A percentile compares a stretch with the other conserved stretches of the same genome.
phyloP scores from a whole-genome alignment of 139 green algal genomes.

The Haematococcus sp. region DNA sequence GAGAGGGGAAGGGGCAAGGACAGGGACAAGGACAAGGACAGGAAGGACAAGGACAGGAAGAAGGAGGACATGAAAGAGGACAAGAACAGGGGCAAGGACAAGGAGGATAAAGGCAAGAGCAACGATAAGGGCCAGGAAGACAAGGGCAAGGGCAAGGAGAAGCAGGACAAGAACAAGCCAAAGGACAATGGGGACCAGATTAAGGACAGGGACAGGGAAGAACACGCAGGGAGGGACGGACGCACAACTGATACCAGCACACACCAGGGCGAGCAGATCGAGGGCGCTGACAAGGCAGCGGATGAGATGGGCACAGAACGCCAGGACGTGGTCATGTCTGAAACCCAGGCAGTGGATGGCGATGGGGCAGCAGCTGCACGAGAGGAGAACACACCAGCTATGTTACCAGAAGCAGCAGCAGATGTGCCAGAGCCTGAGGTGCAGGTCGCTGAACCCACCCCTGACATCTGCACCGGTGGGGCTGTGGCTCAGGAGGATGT shows the following conservation, averaged over 20 bases:
- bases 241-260: neutral
- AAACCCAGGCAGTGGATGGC: too few relatives aligned
- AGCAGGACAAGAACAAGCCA: neutral
- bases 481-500: too few relatives aligned
- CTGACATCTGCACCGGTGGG: too few relatives aligned
- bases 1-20: neutral
- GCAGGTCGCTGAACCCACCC: too few relatives aligned
- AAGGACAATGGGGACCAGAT: slow-evolving; percentile 2
- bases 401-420: too few relatives aligned
- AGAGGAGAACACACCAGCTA: too few relatives aligned
- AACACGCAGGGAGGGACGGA: neutral
- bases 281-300: neutral
- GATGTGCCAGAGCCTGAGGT: too few relatives aligned
- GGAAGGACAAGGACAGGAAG: neutral
- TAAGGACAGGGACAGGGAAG: neutral
- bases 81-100: slow-evolving; percentile 7
- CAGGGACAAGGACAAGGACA: neutral
- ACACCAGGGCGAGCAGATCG: neutral
- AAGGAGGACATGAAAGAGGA: neutral
- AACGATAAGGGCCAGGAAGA: slow-evolving; percentile 7
- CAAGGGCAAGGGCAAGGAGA: slow-evolving; percentile 3
- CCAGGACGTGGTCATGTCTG: too few relatives aligned
- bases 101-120: neutral
- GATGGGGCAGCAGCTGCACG: too few relatives aligned
- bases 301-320: too few relatives aligned